Evolutionary conservation across 176 grass and related monocot genomes (phyloP), one percentile per base, ranked within the genome.

Genomic region (Zea luxurians): DNA sequence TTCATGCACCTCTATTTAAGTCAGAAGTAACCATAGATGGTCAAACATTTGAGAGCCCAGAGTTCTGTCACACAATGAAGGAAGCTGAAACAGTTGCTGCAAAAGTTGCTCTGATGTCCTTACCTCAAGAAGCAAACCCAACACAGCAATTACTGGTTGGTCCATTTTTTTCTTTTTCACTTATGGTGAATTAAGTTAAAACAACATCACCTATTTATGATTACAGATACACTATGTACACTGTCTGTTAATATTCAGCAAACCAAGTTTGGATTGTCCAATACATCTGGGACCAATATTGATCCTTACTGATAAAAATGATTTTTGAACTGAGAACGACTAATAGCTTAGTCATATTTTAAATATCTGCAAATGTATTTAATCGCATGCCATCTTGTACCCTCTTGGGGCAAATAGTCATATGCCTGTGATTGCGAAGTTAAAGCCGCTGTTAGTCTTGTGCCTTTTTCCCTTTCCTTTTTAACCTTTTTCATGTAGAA

Each of bases 61-160:
- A 70, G 53, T 88, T 58, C 35, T 92, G 48, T 64, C 20, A 18
- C 43, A 88, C 91, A 86, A 0, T 86, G 37, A 94, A 84, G 63
- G 89, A 94, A 78, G 89, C 94, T 12, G 91, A 97, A 79, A 37
- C 61, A 44, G 78, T 83, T 63, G 94, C 89, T 84, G 94, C 94
- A 77, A 65, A 90, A 79, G 76, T 88, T 60, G 91, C 94, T 74
- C 65, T 97, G 20, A 83, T 84, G 83, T 89, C 66, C 64, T 90
- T 92, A 82, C 71, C 77, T 36, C 59, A 66, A 86, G 87, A 96
- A 70, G 82, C 34, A 89, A 81, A 58, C 72, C 86, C 61, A 59
- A 71, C 74, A 68, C 17, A 82, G 59, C 61, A 86, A 66, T 74
- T 76, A 8, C 61, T 0, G 82, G 89, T 96, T 37, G 9, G 78